Evolutionary conservation across 495 filamentous ascomycete species (phyloP).

Genomic region (Tuber umbilicatum): DNA sequence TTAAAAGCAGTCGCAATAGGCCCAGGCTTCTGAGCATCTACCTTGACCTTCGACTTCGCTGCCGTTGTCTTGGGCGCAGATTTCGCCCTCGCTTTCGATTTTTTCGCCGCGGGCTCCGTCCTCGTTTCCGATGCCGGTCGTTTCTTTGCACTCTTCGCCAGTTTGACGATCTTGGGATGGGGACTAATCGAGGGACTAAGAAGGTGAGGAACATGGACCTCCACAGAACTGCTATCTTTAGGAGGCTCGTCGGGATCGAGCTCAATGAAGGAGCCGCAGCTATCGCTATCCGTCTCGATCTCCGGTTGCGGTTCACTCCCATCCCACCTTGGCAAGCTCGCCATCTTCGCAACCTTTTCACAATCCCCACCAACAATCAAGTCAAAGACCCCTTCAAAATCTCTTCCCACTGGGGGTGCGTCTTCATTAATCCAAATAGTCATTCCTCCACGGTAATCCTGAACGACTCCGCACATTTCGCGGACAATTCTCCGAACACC

Average conservation of each 20-base stretch:
- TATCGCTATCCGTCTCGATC: constrained; percentile 34
- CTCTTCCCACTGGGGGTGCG: constrained; percentile 67
- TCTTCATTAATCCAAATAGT: constrained; percentile 93
- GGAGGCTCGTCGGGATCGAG: constrained; percentile 23
- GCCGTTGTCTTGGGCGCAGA: background rate
- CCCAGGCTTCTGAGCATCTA: constrained; percentile 21
- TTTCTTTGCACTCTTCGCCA: constrained; percentile 23
- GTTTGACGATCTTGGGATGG: constrained; percentile 18
- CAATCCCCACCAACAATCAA: constrained; percentile 78
- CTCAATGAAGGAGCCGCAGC: constrained; percentile 36
- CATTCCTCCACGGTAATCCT: constrained; percentile 75
- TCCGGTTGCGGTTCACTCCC: constrained; percentile 41
- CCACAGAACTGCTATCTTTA: constrained; percentile 21
- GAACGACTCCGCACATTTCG: constrained; percentile 77
- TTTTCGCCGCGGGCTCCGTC: constrained; percentile 22
- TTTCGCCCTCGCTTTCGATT: constrained; percentile 18
- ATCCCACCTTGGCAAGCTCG: constrained; percentile 69
- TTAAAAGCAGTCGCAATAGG: constrained; percentile 33
- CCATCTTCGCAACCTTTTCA: constrained; percentile 75
- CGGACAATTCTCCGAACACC: constrained; percentile 81
- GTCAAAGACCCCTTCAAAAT: constrained; percentile 89
- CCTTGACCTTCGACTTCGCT: constrained; percentile 16
- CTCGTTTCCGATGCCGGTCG: constrained; percentile 23
- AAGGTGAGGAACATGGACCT: constrained; percentile 34
- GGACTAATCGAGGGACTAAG: constrained; percentile 34